phyloP scores from a whole-genome alignment of 2,329 filamentous ascomycete genomes.

The Dactylellina sp. region DNA sequence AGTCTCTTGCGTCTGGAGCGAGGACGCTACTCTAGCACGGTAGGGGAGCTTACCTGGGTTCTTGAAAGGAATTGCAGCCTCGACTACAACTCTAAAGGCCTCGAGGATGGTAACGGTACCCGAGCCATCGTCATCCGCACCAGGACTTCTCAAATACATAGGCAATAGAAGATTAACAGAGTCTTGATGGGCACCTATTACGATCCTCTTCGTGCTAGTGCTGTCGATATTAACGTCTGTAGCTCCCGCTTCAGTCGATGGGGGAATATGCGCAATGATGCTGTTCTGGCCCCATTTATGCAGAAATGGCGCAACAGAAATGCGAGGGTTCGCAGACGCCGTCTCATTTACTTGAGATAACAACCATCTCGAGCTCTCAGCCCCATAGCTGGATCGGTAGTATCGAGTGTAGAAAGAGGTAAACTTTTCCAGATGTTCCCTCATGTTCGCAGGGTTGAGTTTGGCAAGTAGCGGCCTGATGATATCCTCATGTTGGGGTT shows the following conservation, averaged over 20 bases:
- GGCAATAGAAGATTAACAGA: conserved; percentile 94
- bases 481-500: conserved; percentile 74
- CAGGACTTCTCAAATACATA: conserved; percentile 83
- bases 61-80: conserved; percentile 62
- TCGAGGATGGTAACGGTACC: conserved; percentile 95
- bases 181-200: conserved; percentile 81
- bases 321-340: conserved; percentile 68
- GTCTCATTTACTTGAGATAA: conserved; percentile 79
- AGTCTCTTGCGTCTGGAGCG: conserved; percentile 5
- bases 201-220: conserved; percentile 36
- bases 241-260: conserved; percentile 7
- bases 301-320: conserved; percentile 70
- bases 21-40: too few species aligned
- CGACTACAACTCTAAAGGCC: conserved; percentile 82
- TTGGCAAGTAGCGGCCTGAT: conserved; percentile 75
- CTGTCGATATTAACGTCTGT: conserved; percentile 8
- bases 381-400: conserved; percentile 77
- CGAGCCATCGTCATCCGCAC: conserved; percentile 94
- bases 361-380: conserved; percentile 88
- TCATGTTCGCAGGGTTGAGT: conserved; percentile 81
- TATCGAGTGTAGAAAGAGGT: conserved; percentile 80
- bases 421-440: conserved; percentile 79
- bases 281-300: conserved; percentile 91
- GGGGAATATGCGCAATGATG: conserved; percentile 88
- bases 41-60: conserved; percentile 35